These are phyloP conservation scores for Microstroma glucosiphilum DNA, from an alignment of 1,284 basidiomycete genomes.

Conservation along the genomic window DNA sequence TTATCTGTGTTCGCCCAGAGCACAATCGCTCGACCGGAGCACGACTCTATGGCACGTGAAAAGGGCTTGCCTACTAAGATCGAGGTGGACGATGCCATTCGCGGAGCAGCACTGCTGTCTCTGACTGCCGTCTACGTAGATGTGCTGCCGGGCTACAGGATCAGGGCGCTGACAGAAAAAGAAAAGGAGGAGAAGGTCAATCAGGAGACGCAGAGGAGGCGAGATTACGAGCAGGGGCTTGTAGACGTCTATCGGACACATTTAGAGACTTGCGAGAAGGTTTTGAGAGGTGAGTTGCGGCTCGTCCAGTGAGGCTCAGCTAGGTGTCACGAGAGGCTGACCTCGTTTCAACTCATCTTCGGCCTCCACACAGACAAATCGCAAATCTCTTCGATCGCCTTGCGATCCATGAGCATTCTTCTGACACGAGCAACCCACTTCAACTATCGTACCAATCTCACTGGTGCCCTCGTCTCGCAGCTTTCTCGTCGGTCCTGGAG, in stretches of 20 bases:
- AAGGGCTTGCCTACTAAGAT: conserved; percentile 16
- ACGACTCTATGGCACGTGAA: conserved; percentile 5
- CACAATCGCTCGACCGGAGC: conserved; percentile 24
- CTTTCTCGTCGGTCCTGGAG: conserved; percentile 60
- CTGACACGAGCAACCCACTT: conserved; percentile 82
- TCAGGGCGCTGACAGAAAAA: conserved; percentile 78
- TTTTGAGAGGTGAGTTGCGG: conserved; percentile 68
- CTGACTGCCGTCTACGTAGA: conserved; percentile 93
- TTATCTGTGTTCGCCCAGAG: conserved; percentile 30
- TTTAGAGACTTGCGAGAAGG: conserved; percentile 73
- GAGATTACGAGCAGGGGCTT: conserved; percentile 96
- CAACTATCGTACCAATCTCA: conserved; percentile 91
- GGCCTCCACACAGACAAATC: conserved; percentile 10
- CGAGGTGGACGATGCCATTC: conserved; percentile 70
- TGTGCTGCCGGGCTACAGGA: conserved; percentile 71
- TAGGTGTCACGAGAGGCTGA: not conserved
- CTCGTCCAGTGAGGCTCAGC: conserved; percentile 5
- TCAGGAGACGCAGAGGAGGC: conserved; percentile 79
- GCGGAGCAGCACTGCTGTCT: conserved; percentile 80
- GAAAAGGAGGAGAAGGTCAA: conserved; percentile 90
- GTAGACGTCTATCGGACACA: conserved; percentile 82
- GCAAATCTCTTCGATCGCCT: conserved; percentile 53
- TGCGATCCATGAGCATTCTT: conserved; percentile 82
- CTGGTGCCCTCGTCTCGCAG: conserved; percentile 75
- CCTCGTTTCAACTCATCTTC: conserved; percentile 8